Base-by-base conservation (phyloP, 441 rosid species). In the Syzygium malaccense region DNA sequence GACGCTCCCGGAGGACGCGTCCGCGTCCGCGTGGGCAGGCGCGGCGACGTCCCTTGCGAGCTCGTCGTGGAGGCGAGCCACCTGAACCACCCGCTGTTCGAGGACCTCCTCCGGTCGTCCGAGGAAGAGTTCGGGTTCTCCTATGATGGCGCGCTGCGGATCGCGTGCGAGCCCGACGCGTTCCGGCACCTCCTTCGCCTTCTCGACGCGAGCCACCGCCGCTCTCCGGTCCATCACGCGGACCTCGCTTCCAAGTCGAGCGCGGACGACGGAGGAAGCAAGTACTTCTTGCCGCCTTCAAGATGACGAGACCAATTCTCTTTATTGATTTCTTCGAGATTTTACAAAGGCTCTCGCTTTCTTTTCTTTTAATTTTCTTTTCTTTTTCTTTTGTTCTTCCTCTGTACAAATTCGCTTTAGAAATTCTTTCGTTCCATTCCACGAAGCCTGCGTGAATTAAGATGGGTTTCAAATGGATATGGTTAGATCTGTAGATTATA, bases 11-110 rank as follows among this genome's bases (percentile, higher is more conserved):
- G 79, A 54, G 91, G 91, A 32, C 87, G 56, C 58, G 87, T 89
- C 58, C 55, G 87, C 53, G 88, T 89, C 30, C 64, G 60, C 20
- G 90, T 86, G 57, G 90, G 90, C 53, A 54, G 85, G 78, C 85
- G 54, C 55, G 86, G 86, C 60, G 91, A 87, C 60, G 8, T 48
- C 33, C 26, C 30, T 18, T 60, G 58, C 87, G 55, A 79, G 89
- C 88, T 90, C 86, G 89, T 79, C 78, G 45, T 88, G 89, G 91
- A 86, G 54, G 91, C 87, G 64, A 13, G 83, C 53, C 86, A 41
- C 88, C 88, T 88, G 55, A 88, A 88, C 88, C 91, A 90, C 84
- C 91, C 91, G n/a, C 75, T 90, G n/a, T 86, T 90, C 86, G 85
- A 86, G 86, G 86, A 85, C 87, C 88, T 90, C 53, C 91, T 90